Base-by-base conservation (phyloP, 2,329 filamentous ascomycete genomes). In the Claviceps sp. region DNA sequence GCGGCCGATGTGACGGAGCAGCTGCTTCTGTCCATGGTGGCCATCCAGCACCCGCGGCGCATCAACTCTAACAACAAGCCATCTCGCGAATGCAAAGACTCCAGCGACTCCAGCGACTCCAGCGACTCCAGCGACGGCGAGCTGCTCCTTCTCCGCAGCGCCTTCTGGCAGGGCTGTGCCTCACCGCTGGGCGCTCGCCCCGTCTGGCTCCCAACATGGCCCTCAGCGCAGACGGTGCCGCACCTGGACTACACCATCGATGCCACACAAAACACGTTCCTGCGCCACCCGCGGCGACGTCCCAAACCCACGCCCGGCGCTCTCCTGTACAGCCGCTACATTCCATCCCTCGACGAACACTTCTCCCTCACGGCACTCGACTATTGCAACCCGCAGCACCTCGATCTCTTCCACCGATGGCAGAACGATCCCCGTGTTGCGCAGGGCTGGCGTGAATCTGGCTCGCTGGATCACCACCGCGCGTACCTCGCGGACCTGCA, bases 351-450 rank as follows among this genome's bases (percentile, higher is more conserved):
- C 40, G 72, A 81, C 52, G 81, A 88, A 70, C 82, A 79, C 61
- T 88, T 88, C 65, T 85, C 82, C 53, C 82, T 88, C 67, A 72
- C 83, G 46, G 81, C 78, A 9, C 72, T 89, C 1, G 81, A 88
- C 65, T 84, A 77, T 67, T 60, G 71, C 47, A 71, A 85, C 61
- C 61, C 71, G 0, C 71, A 74, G 55, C 84, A 89, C 65, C 66
- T 88, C 48, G 66, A 71, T 22, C 72, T 86, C 8, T 88, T 89
- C 72, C 80, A 88, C 67, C 73, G 71, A 42, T 89, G 85, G 85
- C 85, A 88, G 67, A 89, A 89, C 62, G 85, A 88, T 62, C 85
- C 85, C 40, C 82, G 85, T 52, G 85, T 89, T 45, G 82, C 84
- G 22, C 75, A 79, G 59, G 84, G 84, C 4, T 89, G 85, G 85